Percentiles rank a stretch among this genome's conserved stretches.
These are phyloP conservation scores for Colletotrichum agaves DNA, from an alignment of 2,329 filamentous ascomycete genomes.

Conservation along the genomic window DNA sequence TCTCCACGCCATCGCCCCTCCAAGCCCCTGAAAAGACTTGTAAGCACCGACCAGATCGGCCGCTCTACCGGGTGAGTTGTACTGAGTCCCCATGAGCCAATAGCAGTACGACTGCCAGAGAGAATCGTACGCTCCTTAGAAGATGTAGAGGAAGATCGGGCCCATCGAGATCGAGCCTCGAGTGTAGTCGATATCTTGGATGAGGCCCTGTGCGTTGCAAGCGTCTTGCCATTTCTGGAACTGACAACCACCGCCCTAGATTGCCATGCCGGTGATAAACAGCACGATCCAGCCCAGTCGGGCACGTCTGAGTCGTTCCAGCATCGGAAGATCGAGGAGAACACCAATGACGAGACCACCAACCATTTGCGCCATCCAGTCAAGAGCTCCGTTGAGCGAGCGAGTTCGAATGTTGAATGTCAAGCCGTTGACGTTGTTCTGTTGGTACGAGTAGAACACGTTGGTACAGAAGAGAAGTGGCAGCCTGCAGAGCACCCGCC, in stretches of 20 bases:
- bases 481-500: conserved; percentile 59
- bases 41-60: conserved; percentile 59
- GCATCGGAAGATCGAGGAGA: conserved; percentile 54
- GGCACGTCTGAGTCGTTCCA: conserved; percentile 58
- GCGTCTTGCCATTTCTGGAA: conserved; percentile 69
- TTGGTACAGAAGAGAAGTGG: conserved; percentile 67
- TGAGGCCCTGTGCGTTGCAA: conserved; percentile 50
- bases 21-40: conserved; percentile 56
- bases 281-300: conserved; percentile 58
- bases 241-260: conserved; percentile 71
- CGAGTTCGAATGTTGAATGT: conserved; percentile 66
- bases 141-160: conserved; percentile 76
- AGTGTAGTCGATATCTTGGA: conserved; percentile 59
- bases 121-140: conserved; percentile 76
- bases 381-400: conserved; percentile 64
- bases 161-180: conserved; percentile 63
- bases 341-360: conserved; percentile 60
- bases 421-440: conserved; percentile 64
- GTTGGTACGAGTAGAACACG: conserved; percentile 67
- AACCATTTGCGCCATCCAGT: conserved; percentile 68
- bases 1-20: conserved; percentile 58
- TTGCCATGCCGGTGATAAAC: conserved; percentile 60
- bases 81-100: conserved; percentile 64
- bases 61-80: conserved; percentile 52
- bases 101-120: conserved; percentile 73